Base-by-base conservation (phyloP, 2,329 filamentous ascomycete species). In the Phialocephala subalpina region DNA sequence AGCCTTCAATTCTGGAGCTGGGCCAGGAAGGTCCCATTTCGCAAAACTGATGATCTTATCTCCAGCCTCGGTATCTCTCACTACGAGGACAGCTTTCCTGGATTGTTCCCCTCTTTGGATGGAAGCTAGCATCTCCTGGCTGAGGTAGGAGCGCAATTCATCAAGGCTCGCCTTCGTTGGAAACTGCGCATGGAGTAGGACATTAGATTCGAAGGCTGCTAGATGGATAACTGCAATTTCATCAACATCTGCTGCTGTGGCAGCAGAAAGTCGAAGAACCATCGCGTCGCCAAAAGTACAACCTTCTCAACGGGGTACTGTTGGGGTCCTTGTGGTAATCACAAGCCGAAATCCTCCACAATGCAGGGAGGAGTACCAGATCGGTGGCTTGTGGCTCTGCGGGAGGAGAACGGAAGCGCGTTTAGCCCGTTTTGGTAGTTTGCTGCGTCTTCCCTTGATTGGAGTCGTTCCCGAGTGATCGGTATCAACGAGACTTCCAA, bases 161-260 rank as follows among this genome's bases (percentile, higher is more conserved):
- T 47, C 27, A 2, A 74, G 65, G 29, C 66, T 69, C 11, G 55
- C 59, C 20, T 62, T 35, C 12, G 70, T 74, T 36, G 74, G 73
- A 47, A 75, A 76, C 49, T 75, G 72, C 2, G 67, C 72, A 59
- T 72, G 70, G 9, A 75, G 65, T 12, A 75, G 64, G 16, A 60
- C 20, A 42, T 74, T 75, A 11, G 57, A 56, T 42, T 74, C 45
- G 65, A 77, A 65, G 71, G 80, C 58, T 63, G 69, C 49, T 72
- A 76, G 73, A 67, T 80, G 67, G 11, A 74, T 64, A 9, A 60
- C 55, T 20, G 73, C 72, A 33, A 76, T 74, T 18, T 49, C 47
- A 3, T 72, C 67, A 6, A 67, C 72, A 62, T 75, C 73, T 53
- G 35, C 66, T 12, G 38, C 62, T 1, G 52, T 68, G 20, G 73